Percentiles rank a stretch among this genome's conserved stretches.
phyloP scores from a whole-genome alignment of 192 early-diverging fungal genomes.

The Umbelopsis ramanniana region DNA sequence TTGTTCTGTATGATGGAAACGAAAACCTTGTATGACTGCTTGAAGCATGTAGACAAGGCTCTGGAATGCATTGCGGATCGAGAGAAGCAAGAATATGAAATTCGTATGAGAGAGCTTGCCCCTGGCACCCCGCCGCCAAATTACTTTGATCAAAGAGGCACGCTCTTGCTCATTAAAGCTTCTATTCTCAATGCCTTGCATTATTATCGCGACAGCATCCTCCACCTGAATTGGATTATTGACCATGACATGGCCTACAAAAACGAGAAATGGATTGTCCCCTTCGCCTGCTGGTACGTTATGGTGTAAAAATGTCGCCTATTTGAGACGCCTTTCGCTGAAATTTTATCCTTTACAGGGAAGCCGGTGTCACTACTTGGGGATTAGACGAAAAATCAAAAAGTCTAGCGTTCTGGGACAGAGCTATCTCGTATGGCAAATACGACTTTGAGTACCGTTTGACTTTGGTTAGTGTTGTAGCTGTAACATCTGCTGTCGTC shows the following conservation, averaged over 20 bases:
- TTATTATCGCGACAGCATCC: conserved; percentile 42
- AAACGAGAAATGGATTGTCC: conserved; percentile 53
- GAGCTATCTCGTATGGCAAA: conserved; percentile 39
- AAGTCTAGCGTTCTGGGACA: conserved; percentile 46
- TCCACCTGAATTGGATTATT: conserved; percentile 53
- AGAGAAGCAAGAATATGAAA: conserved; percentile 33
- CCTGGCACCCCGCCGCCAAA: conserved; percentile 33
- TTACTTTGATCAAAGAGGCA: conserved; percentile 47
- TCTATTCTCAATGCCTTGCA: conserved; percentile 50
- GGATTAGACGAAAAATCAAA: conserved; percentile 32
- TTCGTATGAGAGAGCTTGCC: conserved; percentile 38
- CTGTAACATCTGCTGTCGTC: too few relatives aligned
- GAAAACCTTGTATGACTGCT: conserved; percentile 25
- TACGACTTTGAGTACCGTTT: conserved; percentile 52
- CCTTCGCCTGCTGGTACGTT: conserved; percentile 52
- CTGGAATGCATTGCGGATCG: conserved; percentile 20
- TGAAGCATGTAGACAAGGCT: conserved; percentile 28
- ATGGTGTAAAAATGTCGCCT: too few relatives aligned
- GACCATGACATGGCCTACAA: conserved; percentile 46
- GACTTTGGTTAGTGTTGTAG: conserved; percentile 18
- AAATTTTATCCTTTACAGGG: conserved; percentile 11
- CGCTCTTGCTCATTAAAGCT: conserved; percentile 51
- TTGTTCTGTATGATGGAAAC: conserved; percentile 48
- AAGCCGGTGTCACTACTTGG: conserved; percentile 50
- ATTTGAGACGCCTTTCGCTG: not conserved